Percentiles rank a stretch among this genome's conserved stretches.
Conservation (phyloP, 1,284 basidiomycete genomes). For the Meripilus lineatus region DNA sequence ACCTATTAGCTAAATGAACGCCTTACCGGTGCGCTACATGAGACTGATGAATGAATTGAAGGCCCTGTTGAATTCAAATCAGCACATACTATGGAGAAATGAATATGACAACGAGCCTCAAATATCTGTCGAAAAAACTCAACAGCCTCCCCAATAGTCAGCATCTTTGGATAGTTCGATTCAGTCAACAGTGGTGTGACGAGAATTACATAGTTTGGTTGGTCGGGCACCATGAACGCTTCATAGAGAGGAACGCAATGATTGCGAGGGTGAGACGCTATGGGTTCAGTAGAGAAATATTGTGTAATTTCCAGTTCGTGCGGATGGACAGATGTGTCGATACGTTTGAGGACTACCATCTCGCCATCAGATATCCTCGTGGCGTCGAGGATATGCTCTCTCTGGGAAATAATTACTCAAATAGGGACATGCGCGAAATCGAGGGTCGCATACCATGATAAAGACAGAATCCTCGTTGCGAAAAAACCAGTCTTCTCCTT, state of each 20-base stretch:
- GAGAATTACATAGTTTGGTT: slow-evolving; percentile 13
- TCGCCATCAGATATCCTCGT: slow-evolving; percentile 19
- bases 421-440: too few species aligned
- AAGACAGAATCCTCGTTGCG: too few species aligned
- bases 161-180: slow-evolving; percentile 15
- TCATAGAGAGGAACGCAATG: slow-evolving; percentile 24
- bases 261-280: slow-evolving; percentile 4
- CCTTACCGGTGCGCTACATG: slow-evolving; percentile 14
- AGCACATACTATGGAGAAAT: not conserved
- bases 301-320: slow-evolving; percentile 14
- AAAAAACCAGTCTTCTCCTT: too few species aligned
- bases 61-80: slow-evolving; percentile 8
- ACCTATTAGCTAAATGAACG: not conserved
- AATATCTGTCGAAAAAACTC: slow-evolving; percentile 24
- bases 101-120: slow-evolving; percentile 15
- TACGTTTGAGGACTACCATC: slow-evolving; percentile 20
- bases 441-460: too few species aligned
- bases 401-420: too few species aligned
- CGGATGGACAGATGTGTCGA: slow-evolving; percentile 10
- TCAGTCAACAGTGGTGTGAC: slow-evolving; percentile 24
- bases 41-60: slow-evolving; percentile 16
- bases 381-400: slow-evolving; percentile 20
- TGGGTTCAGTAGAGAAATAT: slow-evolving; percentile 2
- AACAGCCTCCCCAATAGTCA: slow-evolving; percentile 21
- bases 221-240: slow-evolving; percentile 15